phyloP scores from a whole-genome alignment of 2,329 filamentous ascomycete genomes.

The Penicillium glabrum region DNA sequence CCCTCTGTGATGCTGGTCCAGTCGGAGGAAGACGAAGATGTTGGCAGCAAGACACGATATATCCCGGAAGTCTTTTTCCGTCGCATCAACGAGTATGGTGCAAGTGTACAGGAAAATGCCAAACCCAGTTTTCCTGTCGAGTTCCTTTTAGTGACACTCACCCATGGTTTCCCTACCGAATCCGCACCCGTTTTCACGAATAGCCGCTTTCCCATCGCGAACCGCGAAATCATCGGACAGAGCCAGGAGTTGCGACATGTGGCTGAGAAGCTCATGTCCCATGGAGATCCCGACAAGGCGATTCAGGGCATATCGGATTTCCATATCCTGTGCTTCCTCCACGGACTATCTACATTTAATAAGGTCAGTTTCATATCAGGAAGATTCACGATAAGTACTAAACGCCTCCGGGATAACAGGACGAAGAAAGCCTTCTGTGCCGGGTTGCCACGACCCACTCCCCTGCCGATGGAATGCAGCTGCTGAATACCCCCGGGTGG shows the following conservation, averaged over 20 bases:
- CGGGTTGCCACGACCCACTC: conserved; percentile 80
- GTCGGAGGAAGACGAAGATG: conserved; percentile 79
- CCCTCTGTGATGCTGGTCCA: conserved; percentile 93
- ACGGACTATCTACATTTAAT: conserved; percentile 74
- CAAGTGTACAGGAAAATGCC: conserved; percentile 94
- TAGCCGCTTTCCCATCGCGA: conserved; percentile 82
- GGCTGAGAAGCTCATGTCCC: conserved; percentile 67
- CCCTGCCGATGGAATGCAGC: conserved; percentile 74
- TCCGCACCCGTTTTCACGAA: conserved; percentile 73
- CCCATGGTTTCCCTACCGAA: conserved; percentile 87
- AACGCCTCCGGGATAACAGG: conserved; percentile 53
- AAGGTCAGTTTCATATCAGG: conserved; percentile 61
- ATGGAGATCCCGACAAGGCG: conserved; percentile 61
- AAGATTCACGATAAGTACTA: conserved; percentile 9
- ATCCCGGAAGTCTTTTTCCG: conserved; percentile 98
- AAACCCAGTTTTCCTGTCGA: conserved; percentile 96
- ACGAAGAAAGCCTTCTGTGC: conserved; percentile 84
- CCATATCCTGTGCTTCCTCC: conserved; percentile 86
- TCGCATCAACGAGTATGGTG: conserved; percentile 92
- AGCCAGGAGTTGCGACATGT: conserved; percentile 74
- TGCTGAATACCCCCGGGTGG: conserved; percentile 88
- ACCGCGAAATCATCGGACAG: conserved; percentile 82
- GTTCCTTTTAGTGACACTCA: conserved; percentile 92
- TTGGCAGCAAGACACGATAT: conserved; percentile 71
- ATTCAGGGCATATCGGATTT: conserved; percentile 82